These are phyloP conservation scores for Fragaria ananassa DNA, from an alignment of 306 rosid genomes.

Conservation along the genomic window DNA sequence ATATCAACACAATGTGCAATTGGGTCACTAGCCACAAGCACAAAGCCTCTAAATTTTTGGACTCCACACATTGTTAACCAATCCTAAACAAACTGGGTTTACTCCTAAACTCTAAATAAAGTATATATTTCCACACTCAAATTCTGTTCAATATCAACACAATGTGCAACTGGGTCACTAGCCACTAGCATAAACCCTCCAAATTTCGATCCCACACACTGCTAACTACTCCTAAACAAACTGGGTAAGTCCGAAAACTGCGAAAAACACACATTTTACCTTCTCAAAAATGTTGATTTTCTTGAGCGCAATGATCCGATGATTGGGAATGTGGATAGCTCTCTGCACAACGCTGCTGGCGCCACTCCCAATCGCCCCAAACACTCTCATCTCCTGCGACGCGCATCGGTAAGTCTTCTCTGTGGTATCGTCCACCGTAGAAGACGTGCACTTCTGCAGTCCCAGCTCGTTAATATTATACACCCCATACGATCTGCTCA, in stretches of 20 bases:
- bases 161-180: not conserved
- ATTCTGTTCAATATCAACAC: not conserved
- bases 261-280: constrained; percentile 31
- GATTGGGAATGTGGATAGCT: constrained; percentile 86
- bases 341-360: constrained; percentile 97
- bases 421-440: constrained; percentile 42
- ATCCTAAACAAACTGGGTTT: not conserved
- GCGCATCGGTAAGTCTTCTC: constrained; percentile 69
- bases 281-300: constrained; percentile 95
- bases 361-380: constrained; percentile 96
- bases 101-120: too few species aligned
- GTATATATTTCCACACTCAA: not conserved
- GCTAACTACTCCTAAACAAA: not conserved
- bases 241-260: not conserved
- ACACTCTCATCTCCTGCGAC: constrained; percentile 82
- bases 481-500: constrained; percentile 87
- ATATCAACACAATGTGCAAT: not conserved
- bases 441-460: constrained; percentile 77
- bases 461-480: constrained; percentile 91
- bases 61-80: not conserved
- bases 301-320: constrained; percentile 79
- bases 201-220: not conserved
- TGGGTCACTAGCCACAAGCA: not conserved
- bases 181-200: not conserved
- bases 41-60: not conserved